Evolutionary conservation across 805 yeast species (phyloP), one percentile per base, ranked within the genome.

Genomic region (Priceomyces carsonii): DNA sequence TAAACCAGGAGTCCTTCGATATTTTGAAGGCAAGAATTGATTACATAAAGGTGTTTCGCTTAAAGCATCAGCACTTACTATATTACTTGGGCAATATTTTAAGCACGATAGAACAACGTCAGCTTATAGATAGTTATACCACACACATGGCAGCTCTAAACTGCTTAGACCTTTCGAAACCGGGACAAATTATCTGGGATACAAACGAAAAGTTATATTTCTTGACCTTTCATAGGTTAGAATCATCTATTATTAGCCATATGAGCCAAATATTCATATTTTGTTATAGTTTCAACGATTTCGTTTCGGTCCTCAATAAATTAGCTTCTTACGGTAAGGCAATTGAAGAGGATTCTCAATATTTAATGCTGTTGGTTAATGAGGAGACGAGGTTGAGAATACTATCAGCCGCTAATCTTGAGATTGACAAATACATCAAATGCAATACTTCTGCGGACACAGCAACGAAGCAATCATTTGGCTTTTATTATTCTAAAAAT

Each of bases 11-110:
- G 2, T 54, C 18, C 3, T 46, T 60, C 1, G 47, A 44, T 1
- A 51, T 42, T 10, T 35, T 77, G 17, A 68, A 62, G 39, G 72
- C 71, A 1, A 59, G 79, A 19, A 33, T 82, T 1, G 62, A 57
- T 1, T 63, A 66, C 20, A 43, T 82, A 1, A 50, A 48, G 3
- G 46, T 50, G 0, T 73, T 87, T 45, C 66, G 90, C 41, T 38
- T 46, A 0, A 65, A 69, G 8, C 91, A 87, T 45, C 62, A 75
- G 20, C 70, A 74, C 26, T 59, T 85, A 28, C 45, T 62, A 2
- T 39, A 47, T 3, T 69, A 77, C 0, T 39, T 61, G 10, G 50
- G 48, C 20, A 43, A 39, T 22, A 39, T 57, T 20, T 37, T 34
- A 31, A 23, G 24, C 45, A 39, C 6, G 33, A 36, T n/a, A 41